Base-by-base conservation (phyloP, 108 stramenopile genomes). In the Cylindrotheca closterium region DNA sequence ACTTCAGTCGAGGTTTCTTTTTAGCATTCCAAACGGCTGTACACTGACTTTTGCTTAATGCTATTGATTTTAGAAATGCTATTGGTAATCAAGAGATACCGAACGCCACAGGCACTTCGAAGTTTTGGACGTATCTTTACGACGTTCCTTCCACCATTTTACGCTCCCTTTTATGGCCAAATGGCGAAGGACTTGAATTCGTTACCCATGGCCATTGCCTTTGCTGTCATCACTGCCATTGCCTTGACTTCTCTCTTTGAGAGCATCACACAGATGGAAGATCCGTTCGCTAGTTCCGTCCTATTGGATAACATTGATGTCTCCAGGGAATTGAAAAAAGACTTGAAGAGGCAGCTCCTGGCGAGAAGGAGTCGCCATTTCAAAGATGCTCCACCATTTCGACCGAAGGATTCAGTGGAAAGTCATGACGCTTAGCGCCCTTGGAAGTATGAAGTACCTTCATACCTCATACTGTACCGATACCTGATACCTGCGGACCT, bases 101-200 rank as follows among this genome's bases (percentile, higher is more conserved):
- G 91, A 22, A 92, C 91, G 10, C 91, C 91, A 21, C 86, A 87
- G 55, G 86, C 84, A 2, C 45, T 92, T 26, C 59, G 91, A 47
- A 77, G 83, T 47, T 92, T 92, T 58, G 83, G 73, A 12, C 58
- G 87, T 29, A 32, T 92, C 2, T 92, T 87, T 57, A 73, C 81
- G 19, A 65, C 85, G 4, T 56, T 85, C 8, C 58, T 86, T 24
- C 87, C 91, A 3, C 80, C 86, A 0, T 87, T 92, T 51, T 85
- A 83, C 34, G 81, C 84, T 32, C 87, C 91, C 0, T 81, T 76
- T 24, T 92, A 79, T 67, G 87, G 83, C 19, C 75, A 88, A 64
- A 65, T 92, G 45, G 85, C 85, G 25, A 22, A 58, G 23, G 74
- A 87, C 63, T 37, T 84, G 2, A 67, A 78, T 46, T 75, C 68